These are phyloP conservation scores for Salix exigua DNA, from an alignment of 345 rosid species.

Conservation along the genomic window DNA sequence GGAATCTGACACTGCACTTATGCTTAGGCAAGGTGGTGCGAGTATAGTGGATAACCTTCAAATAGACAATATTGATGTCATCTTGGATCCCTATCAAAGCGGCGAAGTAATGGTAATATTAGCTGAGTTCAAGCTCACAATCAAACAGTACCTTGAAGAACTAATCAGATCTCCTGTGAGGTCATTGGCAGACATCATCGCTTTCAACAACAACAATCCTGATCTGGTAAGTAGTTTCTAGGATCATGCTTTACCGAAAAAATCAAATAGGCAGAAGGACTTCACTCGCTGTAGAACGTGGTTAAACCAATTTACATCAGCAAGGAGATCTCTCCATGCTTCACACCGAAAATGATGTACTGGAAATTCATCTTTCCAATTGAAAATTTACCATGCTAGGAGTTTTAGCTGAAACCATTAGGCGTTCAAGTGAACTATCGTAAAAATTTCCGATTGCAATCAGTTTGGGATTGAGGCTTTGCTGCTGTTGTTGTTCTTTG, in stretches of 20 bases:
- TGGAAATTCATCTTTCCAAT: too few species aligned
- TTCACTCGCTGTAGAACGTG: too few species aligned
- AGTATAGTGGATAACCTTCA: slow-evolving; percentile 39
- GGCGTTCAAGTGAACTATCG: too few species aligned
- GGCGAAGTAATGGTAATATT: slow-evolving; percentile 34
- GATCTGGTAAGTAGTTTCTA: slow-evolving; percentile 30
- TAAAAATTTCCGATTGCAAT: too few species aligned
- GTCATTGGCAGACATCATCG: slow-evolving; percentile 53
- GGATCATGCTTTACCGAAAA: background rate
- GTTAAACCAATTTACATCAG: too few species aligned
- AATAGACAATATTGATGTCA: slow-evolving; percentile 34
- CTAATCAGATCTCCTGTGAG: slow-evolving; percentile 50
- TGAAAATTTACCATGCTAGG: too few species aligned
- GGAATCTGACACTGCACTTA: too few species aligned
- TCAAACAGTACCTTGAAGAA: slow-evolving; percentile 47
- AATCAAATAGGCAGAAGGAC: background rate
- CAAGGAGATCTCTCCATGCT: too few species aligned
- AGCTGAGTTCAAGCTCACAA: slow-evolving; percentile 55
- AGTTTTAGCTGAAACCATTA: too few species aligned
- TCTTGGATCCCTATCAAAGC: slow-evolving; percentile 15
- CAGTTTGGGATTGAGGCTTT: too few species aligned
- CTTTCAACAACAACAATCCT: slow-evolving; percentile 42
- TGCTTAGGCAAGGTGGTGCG: slow-evolving; percentile 45
- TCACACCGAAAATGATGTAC: too few species aligned
- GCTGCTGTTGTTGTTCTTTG: too few species aligned